phyloP scores from a whole-genome alignment of 805 yeast species.

The Saccharomycopsis fibuligera region DNA sequence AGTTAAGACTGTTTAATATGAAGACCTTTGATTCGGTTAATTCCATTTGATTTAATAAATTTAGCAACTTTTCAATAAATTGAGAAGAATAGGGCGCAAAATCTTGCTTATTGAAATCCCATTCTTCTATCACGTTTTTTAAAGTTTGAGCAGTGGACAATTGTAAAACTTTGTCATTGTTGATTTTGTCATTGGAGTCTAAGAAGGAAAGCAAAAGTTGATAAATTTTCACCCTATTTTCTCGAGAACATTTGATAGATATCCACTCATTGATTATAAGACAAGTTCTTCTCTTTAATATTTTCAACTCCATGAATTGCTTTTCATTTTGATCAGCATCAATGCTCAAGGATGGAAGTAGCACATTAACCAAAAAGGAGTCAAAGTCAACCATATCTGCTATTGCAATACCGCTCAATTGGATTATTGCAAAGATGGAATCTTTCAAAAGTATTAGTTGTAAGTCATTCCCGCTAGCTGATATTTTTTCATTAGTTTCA shows the following conservation, averaged over 20 bases:
- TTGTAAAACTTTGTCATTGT: slow-evolving; percentile 74
- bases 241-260: slow-evolving; percentile 53
- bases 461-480: slow-evolving; percentile 25
- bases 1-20: slow-evolving; percentile 40
- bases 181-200: slow-evolving; percentile 34
- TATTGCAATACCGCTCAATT: slow-evolving; percentile 63
- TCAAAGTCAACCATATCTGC: slow-evolving; percentile 65
- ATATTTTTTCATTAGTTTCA: slow-evolving; percentile 30
- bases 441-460: slow-evolving; percentile 65
- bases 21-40: slow-evolving; percentile 73
- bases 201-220: slow-evolving; percentile 48
- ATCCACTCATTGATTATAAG: slow-evolving; percentile 79
- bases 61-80: slow-evolving; percentile 43
- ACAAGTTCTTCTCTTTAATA: slow-evolving; percentile 73
- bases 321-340: slow-evolving; percentile 32
- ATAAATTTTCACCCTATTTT: slow-evolving; percentile 53
- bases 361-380: slow-evolving; percentile 46
- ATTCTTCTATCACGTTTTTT: slow-evolving; percentile 68
- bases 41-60: slow-evolving; percentile 42
- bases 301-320: slow-evolving; percentile 45
- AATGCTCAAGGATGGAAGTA: slow-evolving; percentile 50
- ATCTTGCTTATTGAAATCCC: slow-evolving; percentile 69
- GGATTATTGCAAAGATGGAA: slow-evolving; percentile 76
- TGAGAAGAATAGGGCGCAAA: slow-evolving; percentile 61
- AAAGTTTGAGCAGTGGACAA: slow-evolving; percentile 69